Conservation (phyloP, 106 monocot species). For the Hemerocallis citrina region DNA sequence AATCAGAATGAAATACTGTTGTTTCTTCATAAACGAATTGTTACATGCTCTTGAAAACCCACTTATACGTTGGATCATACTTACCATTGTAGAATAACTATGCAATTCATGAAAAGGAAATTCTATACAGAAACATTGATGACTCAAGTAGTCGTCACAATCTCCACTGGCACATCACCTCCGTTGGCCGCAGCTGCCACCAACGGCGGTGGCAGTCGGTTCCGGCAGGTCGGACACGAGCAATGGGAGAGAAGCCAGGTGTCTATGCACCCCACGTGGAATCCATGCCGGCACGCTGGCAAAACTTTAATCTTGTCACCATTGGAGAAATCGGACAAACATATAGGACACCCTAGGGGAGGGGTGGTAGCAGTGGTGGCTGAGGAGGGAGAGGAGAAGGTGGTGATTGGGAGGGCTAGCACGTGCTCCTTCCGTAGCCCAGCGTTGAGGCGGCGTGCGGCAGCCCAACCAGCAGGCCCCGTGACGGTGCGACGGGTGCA, state of each 20-base stretch:
- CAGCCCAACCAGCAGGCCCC: conserved; percentile 15
- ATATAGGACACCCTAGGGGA: conserved; percentile 15
- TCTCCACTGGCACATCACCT: neutral
- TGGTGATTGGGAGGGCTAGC: conserved; percentile 10
- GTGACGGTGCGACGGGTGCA: conserved; percentile 24
- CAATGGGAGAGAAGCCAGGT: conserved; percentile 16
- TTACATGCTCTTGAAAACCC: neutral
- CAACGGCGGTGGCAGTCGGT: too few relatives aligned
- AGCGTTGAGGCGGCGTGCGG: conserved; percentile 1
- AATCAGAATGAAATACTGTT: neutral
- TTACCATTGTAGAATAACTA: neutral
- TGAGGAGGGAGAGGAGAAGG: neutral
- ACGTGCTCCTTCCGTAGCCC: conserved; percentile 2
- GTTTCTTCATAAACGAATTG: neutral
- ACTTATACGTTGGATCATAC: neutral
- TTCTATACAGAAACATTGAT: neutral
- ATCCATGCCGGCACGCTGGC: conserved; percentile 25
- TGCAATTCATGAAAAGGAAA: neutral
- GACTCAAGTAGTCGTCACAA: conserved; percentile 2
- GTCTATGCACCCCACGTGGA: conserved; percentile 25
- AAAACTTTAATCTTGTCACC: conserved; percentile 17
- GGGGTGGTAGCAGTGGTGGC: neutral
- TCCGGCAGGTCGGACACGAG: conserved; percentile 17
- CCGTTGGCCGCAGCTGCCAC: neutral
- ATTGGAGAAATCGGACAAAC: conserved; percentile 20